Evolutionary conservation across 2,329 filamentous ascomycete genomes (phyloP), one percentile per base, ranked within the genome.

Genomic region (Aspergillus fumigatus): DNA sequence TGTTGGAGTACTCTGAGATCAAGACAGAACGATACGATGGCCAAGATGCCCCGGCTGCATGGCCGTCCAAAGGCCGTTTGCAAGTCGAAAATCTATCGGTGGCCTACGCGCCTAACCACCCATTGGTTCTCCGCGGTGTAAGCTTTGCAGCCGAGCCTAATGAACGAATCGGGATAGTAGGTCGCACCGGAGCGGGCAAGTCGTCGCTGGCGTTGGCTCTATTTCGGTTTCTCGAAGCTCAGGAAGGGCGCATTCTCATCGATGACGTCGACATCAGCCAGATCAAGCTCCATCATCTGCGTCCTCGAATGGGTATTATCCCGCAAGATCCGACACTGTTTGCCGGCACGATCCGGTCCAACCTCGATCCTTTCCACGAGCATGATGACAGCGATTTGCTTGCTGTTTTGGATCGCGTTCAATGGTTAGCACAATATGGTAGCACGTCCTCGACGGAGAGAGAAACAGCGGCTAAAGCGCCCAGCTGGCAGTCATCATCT

Each of bases 251-350:
- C 14, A 86, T 92, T 59, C 70, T 79, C 56, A 88, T 93, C 59
- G 89, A 92, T 64, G 88, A 88, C 0, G 63, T 90, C 11, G 88
- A 92, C 66, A 88, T 91, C 53, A 85, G 87, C 23, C 87, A 83
- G 65, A 83, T 92, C 65, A 83, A 82, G 53, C 79, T 92, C 0
- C 81, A 87, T 56, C 84, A 88, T 54, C 76, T 92, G 14, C 82
- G 89, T 38, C 86, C 84, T n/a, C 80, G 88, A 0, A 73, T 93
- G 2, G 87, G 88, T 50, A 92, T 92, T 63, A 92, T 93, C 54
- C 89, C 89, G 4, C 87, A 91, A 73, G 89, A 93, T 62, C 89
- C 89, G 0, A 88, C 92, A 2, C 79, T 93, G 14, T 92, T 93
- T 73, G 89, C 86, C 1, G 89, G 89, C 38, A 91, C 89, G 0